Percentiles rank a stretch among this genome's conserved stretches.
Evolutionary conservation across 768 basidiomycete genomes (phyloP).

Genomic region (Favolaschia claudopus): DNA sequence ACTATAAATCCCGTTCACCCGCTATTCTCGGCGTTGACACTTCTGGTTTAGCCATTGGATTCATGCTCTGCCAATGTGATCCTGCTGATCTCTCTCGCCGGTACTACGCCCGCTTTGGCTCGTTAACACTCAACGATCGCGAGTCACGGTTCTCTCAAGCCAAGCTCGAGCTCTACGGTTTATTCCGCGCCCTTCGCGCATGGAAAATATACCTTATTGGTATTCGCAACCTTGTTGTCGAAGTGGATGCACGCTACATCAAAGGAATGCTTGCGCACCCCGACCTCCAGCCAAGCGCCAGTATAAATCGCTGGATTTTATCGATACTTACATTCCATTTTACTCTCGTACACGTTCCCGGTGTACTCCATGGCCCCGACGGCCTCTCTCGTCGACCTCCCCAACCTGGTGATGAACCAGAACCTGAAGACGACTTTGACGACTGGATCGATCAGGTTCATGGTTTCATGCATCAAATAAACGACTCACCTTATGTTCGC

Average conservation of each 20-base stretch:
- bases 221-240: constrained; percentile 37
- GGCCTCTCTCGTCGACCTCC: constrained; percentile 32
- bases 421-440: too few relatives aligned
- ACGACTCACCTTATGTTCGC: too few relatives aligned
- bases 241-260: constrained; percentile 46
- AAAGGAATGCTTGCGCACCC: constrained; percentile 42
- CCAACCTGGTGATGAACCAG: constrained; percentile 18
- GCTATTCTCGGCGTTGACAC: constrained; percentile 48
- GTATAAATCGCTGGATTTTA: constrained; percentile 35
- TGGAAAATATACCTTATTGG: too few relatives aligned
- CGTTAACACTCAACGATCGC: constrained; percentile 41
- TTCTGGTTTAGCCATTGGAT: constrained; percentile 40
- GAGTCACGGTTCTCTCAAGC: constrained; percentile 37
- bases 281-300: constrained; percentile 28
- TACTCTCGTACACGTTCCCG: too few relatives aligned
- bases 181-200: too few relatives aligned
- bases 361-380: too few relatives aligned
- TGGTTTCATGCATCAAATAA: too few relatives aligned
- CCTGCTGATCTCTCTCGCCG: constrained; percentile 13
- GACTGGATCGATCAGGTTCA: too few relatives aligned
- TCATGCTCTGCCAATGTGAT: constrained; percentile 38
- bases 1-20: constrained; percentile 22
- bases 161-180: too few relatives aligned
- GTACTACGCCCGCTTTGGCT: constrained; percentile 40
- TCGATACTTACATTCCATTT: too few relatives aligned